Base-by-base conservation (phyloP, 805 yeast species). In the Groenewaldozyma salmanticensis region DNA sequence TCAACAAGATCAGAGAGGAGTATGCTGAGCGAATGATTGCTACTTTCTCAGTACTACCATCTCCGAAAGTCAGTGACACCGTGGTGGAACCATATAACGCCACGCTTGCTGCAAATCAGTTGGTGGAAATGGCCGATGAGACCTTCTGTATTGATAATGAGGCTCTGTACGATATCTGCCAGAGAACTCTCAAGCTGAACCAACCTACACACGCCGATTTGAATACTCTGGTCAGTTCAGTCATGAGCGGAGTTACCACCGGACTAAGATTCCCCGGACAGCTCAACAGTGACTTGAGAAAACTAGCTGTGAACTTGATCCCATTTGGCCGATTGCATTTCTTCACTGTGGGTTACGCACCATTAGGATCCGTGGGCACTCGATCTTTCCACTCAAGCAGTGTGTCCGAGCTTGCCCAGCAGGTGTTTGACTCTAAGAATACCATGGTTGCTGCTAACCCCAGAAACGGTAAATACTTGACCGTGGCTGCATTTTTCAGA, bases 371-470 rank as follows among this genome's bases (percentile, higher is more conserved):
- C 5, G 70, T 79, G 52, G 82, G 82, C 42, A 75, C 95, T 17
- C 79, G 81, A 59, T 77, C 85, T 11, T 87, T 87, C 70, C 77
- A 90, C 65, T 76, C 87, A 27, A 71, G 83, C 55, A 75, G 87
- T 33, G 95, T 87, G 37, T 90, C 92, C 31, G 96, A 87, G 66
- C 75, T 87, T 57, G 84, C 95, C 37, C 94, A 84, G 67, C 96
- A 87, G 67, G 76, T 87, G 80, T 86, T 87, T 59, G 94, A 86
- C 61, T 74, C 94, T 42, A 81, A 77, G 62, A 87, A 85, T 65
- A 83, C 87, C 92, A 87, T 87, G 96, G 95, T 95, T 31, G 95
- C 94, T 37, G 75, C 90, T 17, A 88, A 87, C 64, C 95, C 95
- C 52, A 73, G 80, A 67, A 79, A 79, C 60, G 96, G 96, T 52